phyloP scores from a whole-genome alignment of 139 green algal species.

The Medakamo hakoo region DNA sequence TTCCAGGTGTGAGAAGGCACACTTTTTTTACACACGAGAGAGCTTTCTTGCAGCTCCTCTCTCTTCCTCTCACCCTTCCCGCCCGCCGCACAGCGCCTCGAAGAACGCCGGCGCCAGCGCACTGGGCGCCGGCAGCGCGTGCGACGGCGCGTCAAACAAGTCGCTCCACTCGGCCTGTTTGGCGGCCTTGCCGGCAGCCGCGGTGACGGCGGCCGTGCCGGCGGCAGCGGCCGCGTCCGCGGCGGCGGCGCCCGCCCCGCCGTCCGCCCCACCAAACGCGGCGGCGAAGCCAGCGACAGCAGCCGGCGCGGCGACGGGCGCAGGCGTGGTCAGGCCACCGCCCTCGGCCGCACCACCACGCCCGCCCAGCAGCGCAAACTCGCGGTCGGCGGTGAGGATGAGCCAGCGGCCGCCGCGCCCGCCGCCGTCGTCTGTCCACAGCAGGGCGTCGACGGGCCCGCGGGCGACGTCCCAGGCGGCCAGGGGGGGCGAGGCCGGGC shows the following conservation, averaged over 20 bases:
- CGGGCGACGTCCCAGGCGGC: background rate
- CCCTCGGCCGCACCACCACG: background rate
- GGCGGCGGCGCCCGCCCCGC: no score
- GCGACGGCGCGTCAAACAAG: constrained; percentile 50
- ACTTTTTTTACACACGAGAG: no score
- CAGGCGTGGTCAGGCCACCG: no score
- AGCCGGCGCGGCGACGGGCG: no score
- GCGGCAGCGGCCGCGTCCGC: no score
- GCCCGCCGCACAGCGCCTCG: constrained; percentile 25
- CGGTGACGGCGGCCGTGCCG: background rate
- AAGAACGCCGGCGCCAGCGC: constrained; percentile 31
- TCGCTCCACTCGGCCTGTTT: background rate
- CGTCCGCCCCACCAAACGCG: background rate
- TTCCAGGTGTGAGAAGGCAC: no score
- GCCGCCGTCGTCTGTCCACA: background rate
- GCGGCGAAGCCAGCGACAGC: background rate
- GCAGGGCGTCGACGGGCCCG: background rate
- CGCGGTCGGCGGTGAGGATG: constrained; percentile 25
- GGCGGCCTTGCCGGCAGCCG: background rate
- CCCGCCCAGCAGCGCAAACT: background rate
- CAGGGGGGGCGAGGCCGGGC: background rate
- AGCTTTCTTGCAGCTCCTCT: no score
- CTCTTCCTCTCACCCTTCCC: no score
- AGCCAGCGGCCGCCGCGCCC: constrained; percentile 12
- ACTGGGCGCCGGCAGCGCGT: constrained; percentile 38